Evolutionary conservation across 2,329 filamentous ascomycete species (phyloP), one percentile per base, ranked within the genome.

Genomic region (Colletotrichum agaves): DNA sequence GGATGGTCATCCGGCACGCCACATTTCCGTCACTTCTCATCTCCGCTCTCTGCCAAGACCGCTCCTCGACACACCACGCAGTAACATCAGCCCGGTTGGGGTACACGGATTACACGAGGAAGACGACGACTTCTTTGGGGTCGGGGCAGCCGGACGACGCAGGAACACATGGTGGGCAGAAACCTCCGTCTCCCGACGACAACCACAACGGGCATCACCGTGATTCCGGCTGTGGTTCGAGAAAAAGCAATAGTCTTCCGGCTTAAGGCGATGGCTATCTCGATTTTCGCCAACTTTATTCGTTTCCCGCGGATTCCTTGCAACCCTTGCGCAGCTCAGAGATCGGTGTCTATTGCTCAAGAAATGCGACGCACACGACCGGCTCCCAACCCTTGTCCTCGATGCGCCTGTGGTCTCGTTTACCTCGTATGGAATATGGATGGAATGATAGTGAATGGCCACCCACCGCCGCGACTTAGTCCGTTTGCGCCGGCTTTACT

Each of bases 401-500:
- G 44, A 31, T 59, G 47, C 39, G 47, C 15, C 39, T 43, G 52
- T 41, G 44, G 39, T 33, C 61, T 65, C 61, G 65, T n/a, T n/a
- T n/a, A n/a, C n/a, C n/a, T n/a, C n/a, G n/a, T n/a, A n/a, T n/a
- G n/a, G n/a, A n/a, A n/a, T 64, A 64, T 64, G 61, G 55, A 41
- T 11, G 49, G 35, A 47, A n/a, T n/a, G n/a, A n/a, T n/a, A n/a
- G n/a, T n/a, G n/a, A n/a, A 56, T 65, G 49, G 61, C 52, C 21
- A 46, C 39, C 64, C 64, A 58, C 64, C 60, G 63, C 37, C 43
- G 65, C 55, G 31, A n/a, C n/a, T n/a, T n/a, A 60, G 47, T 55
- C 55, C 61, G 61, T 64, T 59, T 56, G 65, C 65, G 61, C 65
- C 65, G 61, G 46, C 33, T 46, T 35, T 47, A 46, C 55, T 58